Conservation (phyloP, 495 filamentous ascomycete species). For the Polyplosphaeria fusca region DNA sequence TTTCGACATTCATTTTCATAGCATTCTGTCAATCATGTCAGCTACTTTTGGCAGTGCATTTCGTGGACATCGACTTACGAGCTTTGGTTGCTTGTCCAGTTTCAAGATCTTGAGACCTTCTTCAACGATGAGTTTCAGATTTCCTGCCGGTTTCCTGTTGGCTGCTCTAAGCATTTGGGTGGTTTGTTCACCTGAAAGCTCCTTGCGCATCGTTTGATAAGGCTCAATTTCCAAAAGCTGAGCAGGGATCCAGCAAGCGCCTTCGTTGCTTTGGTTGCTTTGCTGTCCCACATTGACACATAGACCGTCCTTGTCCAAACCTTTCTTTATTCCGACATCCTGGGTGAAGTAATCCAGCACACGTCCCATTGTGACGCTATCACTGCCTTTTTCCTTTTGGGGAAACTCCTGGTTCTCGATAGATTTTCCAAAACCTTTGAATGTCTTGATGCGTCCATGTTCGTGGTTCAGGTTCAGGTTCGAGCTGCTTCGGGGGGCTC, state of each 20-base stretch:
- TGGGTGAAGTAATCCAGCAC: no score
- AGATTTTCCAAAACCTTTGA: background rate
- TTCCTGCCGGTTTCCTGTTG: background rate
- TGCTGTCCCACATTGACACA: slow-evolving; percentile 10
- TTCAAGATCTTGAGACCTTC: background rate
- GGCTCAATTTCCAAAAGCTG: background rate
- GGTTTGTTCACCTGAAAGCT: background rate
- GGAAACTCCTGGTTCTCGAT: background rate
- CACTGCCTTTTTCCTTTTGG: no score
- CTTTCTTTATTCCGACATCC: no score
- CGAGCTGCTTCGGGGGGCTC: background rate
- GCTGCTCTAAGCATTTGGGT: background rate
- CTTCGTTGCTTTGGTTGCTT: background rate
- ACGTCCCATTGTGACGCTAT: no score
- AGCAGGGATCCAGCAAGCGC: background rate
- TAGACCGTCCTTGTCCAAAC: no score
- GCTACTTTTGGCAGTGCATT: no score
- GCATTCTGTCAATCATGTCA: no score
- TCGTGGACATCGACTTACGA: no score
- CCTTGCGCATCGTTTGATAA: background rate
- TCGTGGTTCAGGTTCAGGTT: background rate
- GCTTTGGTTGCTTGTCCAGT: background rate
- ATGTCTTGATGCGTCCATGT: background rate
- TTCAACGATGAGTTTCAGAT: background rate
- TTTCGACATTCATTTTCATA: no score